Conservation (phyloP, 1,284 basidiomycete genomes). For the Pterulicium gracile region DNA sequence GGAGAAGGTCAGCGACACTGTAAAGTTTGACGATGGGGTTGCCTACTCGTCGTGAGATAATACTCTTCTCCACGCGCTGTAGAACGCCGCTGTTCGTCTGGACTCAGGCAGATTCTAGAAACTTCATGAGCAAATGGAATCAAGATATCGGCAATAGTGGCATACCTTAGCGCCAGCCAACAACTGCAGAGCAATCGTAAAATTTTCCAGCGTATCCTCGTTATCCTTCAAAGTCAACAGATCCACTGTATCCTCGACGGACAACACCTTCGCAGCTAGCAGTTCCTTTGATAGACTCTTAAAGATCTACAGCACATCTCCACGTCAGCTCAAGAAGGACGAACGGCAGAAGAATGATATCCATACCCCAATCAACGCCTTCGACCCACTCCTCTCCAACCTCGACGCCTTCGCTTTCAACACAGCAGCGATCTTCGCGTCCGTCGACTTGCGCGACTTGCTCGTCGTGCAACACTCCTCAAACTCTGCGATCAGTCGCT, state of each 20-base stretch:
- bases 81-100: constrained; percentile 57
- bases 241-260: constrained; percentile 61
- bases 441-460: constrained; percentile 51
- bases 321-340: constrained; percentile 2
- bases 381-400: constrained; percentile 26
- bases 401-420: constrained; percentile 39
- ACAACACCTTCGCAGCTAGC: constrained; percentile 57
- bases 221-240: constrained; percentile 67
- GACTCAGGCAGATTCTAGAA: constrained; percentile 56
- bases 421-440: constrained; percentile 55
- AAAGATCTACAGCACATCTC: constrained; percentile 42
- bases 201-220: constrained; percentile 40
- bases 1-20: constrained; percentile 2
- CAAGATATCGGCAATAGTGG: constrained; percentile 1
- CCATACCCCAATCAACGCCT: constrained; percentile 34
- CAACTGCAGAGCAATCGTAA: constrained; percentile 53
- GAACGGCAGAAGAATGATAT: neutral
- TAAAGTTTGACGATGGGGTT: constrained; percentile 6
- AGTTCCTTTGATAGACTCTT: constrained; percentile 53
- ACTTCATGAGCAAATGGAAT: constrained; percentile 3
- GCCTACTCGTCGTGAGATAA: constrained; percentile 83
- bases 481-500: constrained; percentile 50
- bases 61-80: constrained; percentile 77
- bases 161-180: constrained; percentile 44
- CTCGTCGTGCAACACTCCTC: constrained; percentile 32